Conservation (phyloP, 306 rosid genomes). For the Pterocarpus santalinus region DNA sequence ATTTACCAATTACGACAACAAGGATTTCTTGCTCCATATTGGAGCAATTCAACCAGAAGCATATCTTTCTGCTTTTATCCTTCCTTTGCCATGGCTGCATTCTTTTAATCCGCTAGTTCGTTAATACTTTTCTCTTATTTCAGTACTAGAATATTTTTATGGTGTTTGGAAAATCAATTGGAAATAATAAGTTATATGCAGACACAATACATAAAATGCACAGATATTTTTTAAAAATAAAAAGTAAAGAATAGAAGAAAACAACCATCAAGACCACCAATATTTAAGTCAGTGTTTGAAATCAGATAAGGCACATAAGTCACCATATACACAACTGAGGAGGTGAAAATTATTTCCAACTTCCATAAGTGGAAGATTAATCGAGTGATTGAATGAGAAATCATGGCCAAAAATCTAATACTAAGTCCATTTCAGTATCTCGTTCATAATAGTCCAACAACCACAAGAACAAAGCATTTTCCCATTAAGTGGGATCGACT, state of each 20-base stretch:
- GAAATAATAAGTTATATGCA: not conserved
- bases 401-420: not conserved
- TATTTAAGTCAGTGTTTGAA: not conserved
- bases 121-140: not conserved
- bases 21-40: slow-evolving; percentile 1
- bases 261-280: not conserved
- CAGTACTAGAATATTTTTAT: not conserved
- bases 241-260: not conserved
- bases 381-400: not conserved
- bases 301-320: not conserved
- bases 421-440: slow-evolving; percentile 8
- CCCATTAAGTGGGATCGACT: no score
- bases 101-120: not conserved
- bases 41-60: not conserved
- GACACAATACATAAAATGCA: not conserved
- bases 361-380: not conserved
- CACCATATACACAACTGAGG: not conserved
- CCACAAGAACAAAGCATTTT: no score
- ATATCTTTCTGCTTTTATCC: not conserved
- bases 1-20: not conserved
- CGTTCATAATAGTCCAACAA: not conserved
- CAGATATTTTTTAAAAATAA: not conserved
- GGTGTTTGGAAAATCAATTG: not conserved
- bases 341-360: not conserved
- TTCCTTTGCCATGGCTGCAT: not conserved